These are phyloP conservation scores for Exophiala sp. DNA, from an alignment of 2,329 filamentous ascomycete genomes.

Conservation along the genomic window DNA sequence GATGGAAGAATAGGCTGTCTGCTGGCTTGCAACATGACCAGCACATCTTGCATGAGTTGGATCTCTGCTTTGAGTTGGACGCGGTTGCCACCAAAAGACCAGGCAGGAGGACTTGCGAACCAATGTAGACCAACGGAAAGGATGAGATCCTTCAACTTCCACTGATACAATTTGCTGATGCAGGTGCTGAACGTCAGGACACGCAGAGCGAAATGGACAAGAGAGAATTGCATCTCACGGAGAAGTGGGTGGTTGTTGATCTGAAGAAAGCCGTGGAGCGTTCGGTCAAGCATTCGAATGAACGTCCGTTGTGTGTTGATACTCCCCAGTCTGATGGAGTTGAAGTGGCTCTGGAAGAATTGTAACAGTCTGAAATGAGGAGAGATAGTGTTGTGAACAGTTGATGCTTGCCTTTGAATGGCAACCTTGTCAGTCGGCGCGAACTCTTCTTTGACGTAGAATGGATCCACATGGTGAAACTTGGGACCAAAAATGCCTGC, in stretches of 20 bases:
- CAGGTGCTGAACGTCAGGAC: slow-evolving; percentile 69
- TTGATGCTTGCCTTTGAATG: slow-evolving; percentile 71
- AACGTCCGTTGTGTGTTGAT: slow-evolving; percentile 78
- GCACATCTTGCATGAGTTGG: slow-evolving; percentile 73
- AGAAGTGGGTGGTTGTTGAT: slow-evolving; percentile 79
- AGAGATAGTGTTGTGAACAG: slow-evolving; percentile 75
- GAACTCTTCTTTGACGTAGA: slow-evolving; percentile 88
- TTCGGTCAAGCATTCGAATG: slow-evolving; percentile 73
- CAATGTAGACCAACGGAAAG: slow-evolving; percentile 81
- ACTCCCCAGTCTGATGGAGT: slow-evolving; percentile 81
- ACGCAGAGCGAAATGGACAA: slow-evolving; percentile 76
- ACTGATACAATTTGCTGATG: slow-evolving; percentile 63
- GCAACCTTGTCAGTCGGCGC: slow-evolving; percentile 79
- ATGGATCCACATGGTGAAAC: slow-evolving; percentile 76
- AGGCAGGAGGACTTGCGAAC: slow-evolving; percentile 78
- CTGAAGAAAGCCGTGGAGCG: slow-evolving; percentile 68
- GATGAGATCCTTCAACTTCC: slow-evolving; percentile 84
- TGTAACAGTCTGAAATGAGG: slow-evolving; percentile 83
- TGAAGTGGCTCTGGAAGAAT: slow-evolving; percentile 92
- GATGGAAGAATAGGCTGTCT: slow-evolving; percentile 54
- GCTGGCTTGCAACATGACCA: slow-evolving; percentile 62
- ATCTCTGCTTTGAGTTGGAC: slow-evolving; percentile 92
- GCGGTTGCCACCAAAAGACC: slow-evolving; percentile 94
- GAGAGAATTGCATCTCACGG: slow-evolving; percentile 85
- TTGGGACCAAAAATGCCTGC: slow-evolving; percentile 75